Conservation (phyloP, 306 rosid genomes). For the Pueraria montana region DNA sequence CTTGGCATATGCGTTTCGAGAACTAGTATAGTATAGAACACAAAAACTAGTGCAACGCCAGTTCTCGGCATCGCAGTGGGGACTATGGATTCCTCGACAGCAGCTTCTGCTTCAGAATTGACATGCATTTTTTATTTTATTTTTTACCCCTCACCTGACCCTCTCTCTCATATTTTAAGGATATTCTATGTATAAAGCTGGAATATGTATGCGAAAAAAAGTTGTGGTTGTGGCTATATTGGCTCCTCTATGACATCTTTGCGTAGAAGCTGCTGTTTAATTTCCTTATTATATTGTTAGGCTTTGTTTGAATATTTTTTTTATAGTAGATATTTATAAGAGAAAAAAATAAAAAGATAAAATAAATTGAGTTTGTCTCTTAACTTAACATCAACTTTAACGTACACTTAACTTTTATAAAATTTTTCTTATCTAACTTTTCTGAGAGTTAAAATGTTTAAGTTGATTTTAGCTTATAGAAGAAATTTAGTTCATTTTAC, state of each 20-base stretch:
- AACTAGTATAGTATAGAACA: conserved; percentile 23
- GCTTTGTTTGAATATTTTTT: no score
- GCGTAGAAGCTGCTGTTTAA: not conserved
- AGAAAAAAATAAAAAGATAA: no score
- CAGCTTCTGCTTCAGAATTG: conserved; percentile 37
- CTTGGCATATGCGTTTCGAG: conserved; percentile 48
- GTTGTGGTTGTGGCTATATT: conserved; percentile 34
- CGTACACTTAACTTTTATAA: not conserved
- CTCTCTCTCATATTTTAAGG: conserved; percentile 38
- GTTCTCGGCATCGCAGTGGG: conserved; percentile 62
- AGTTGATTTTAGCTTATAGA: no score
- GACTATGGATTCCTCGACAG: conserved; percentile 53
- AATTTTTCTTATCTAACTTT: no score
- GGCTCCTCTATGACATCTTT: conserved; percentile 8
- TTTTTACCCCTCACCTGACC: not conserved
- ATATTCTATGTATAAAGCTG: conserved; percentile 43
- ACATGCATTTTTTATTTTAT: not conserved
- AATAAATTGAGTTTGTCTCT: no score
- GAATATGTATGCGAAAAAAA: conserved; percentile 16
- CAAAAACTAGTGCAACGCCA: conserved; percentile 49
- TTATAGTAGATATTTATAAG: no score
- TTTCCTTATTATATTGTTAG: not conserved
- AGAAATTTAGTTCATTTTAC: not conserved
- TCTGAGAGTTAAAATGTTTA: no score
- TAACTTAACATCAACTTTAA: not conserved